A percentile compares a stretch with the other conserved stretches of the same genome.
These are phyloP conservation scores for Hypoxylon fragiforme DNA, from an alignment of 495 filamentous ascomycete species.

Conservation along the genomic window DNA sequence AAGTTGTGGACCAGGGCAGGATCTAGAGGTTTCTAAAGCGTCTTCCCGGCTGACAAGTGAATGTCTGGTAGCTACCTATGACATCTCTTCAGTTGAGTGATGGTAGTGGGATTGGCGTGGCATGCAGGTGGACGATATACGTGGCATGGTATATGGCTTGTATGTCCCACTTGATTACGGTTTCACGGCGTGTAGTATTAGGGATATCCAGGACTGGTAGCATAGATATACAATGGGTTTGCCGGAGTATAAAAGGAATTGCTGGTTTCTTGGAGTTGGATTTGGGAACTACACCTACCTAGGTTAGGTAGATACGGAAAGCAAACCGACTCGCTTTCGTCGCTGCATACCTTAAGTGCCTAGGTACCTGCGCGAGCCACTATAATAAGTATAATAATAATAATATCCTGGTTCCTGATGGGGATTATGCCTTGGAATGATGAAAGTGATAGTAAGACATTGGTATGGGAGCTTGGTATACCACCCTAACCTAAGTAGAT, in stretches of 20 bases:
- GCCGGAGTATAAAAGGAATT: slow-evolving; percentile 25
- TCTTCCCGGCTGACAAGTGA: slow-evolving; percentile 5
- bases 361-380: background rate
- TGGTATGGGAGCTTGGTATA: no score
- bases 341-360: no score
- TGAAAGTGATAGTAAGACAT: no score
- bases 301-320: no score
- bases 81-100: background rate
- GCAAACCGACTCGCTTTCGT: no score
- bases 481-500: no score
- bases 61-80: background rate
- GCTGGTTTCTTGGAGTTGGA: background rate
- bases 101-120: background rate
- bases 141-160: background rate
- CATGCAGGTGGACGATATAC: background rate
- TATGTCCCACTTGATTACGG: slow-evolving; percentile 5
- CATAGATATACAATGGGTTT: slow-evolving; percentile 16
- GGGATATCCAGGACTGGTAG: slow-evolving; percentile 5
- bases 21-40: slow-evolving; percentile 22
- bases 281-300: no score
- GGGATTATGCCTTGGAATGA: no score
- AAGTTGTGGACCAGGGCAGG: slow-evolving; percentile 31
- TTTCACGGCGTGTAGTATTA: slow-evolving; percentile 11
- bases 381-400: background rate
- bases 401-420: no score